phyloP scores from a whole-genome alignment of 441 rosid species.

The Croton laevigatus region DNA sequence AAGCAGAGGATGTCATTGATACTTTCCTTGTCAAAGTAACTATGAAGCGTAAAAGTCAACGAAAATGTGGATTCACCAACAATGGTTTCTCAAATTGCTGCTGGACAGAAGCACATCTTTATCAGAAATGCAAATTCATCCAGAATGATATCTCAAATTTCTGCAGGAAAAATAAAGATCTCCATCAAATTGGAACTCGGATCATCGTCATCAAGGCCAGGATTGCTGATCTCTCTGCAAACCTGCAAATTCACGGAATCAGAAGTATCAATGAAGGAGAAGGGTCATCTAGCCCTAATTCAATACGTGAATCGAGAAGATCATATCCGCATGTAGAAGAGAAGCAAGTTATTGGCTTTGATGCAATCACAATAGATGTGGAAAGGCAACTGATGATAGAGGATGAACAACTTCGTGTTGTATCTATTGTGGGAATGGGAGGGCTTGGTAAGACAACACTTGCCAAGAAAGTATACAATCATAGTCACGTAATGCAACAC shows the following conservation, averaged over 20 bases:
- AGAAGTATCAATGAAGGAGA: not conserved
- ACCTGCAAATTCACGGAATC: not conserved
- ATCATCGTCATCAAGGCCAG: not conserved
- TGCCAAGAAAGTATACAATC: constrained; percentile 17
- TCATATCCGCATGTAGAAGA: constrained; percentile 1
- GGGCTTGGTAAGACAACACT: constrained; percentile 26
- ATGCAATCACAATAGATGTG: constrained; percentile 2
- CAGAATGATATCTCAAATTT: not conserved
- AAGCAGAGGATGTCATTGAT: not conserved
- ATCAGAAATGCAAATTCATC: no score
- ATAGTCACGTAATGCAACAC: not conserved
- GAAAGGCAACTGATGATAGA: constrained; percentile 5
- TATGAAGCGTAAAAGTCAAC: not conserved
- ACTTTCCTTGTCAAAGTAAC: not conserved
- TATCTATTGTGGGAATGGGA: constrained; percentile 24
- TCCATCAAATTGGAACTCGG: not conserved
- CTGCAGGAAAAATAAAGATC: not conserved
- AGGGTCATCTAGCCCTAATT: no score
- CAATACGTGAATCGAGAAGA: not conserved
- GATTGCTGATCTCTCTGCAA: not conserved
- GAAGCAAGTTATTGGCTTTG: constrained; percentile 20
- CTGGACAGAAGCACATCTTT: no score
- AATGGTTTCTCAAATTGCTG: not conserved
- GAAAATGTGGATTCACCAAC: not conserved
- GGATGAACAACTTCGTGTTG: constrained; percentile 14